Percentiles rank a stretch among this genome's conserved stretches.
Conservation (phyloP, 1,139 yeast species). For the Debaryomyces psychrophilus region DNA sequence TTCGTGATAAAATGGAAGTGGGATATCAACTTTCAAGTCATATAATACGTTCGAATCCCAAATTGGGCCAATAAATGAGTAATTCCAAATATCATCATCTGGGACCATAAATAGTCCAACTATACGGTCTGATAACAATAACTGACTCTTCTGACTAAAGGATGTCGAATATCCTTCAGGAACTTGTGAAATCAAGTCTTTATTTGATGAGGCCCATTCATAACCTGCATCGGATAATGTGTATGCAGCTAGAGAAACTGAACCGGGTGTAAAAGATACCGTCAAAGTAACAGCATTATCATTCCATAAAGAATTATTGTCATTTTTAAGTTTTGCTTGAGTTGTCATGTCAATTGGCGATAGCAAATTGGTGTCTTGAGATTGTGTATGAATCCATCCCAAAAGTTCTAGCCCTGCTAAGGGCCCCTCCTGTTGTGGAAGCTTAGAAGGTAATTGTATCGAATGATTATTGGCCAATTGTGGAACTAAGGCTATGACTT, state of each 20-base stretch:
- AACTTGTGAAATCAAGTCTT: conserved; percentile 52
- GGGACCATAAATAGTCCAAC: conserved; percentile 90
- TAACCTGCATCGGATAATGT: conserved; percentile 65
- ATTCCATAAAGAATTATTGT: conserved; percentile 32
- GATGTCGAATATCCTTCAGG: conserved; percentile 67
- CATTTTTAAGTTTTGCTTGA: conserved; percentile 50
- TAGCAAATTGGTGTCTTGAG: conserved; percentile 60
- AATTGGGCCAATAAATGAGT: conserved; percentile 82
- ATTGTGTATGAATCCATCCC: conserved; percentile 84
- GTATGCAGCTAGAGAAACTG: conserved; percentile 74
- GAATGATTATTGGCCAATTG: conserved; percentile 77
- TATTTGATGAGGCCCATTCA: conserved; percentile 75
- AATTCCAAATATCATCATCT: conserved; percentile 85
- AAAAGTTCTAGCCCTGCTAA: conserved; percentile 57
- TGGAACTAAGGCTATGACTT: conserved; percentile 78
- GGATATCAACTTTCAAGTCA: conserved; percentile 73
- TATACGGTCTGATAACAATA: conserved; percentile 73
- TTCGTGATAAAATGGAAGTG: conserved; percentile 81
- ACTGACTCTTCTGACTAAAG: conserved; percentile 67
- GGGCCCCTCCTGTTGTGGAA: conserved; percentile 43
- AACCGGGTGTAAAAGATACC: conserved; percentile 81
- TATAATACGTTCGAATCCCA: conserved; percentile 69
- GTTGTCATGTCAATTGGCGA: conserved; percentile 73
- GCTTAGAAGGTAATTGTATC: conserved; percentile 59
- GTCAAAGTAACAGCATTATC: conserved; percentile 57